Evolutionary conservation across 441 rosid species (phyloP).

Genomic region (Gossypium trilobum): DNA sequence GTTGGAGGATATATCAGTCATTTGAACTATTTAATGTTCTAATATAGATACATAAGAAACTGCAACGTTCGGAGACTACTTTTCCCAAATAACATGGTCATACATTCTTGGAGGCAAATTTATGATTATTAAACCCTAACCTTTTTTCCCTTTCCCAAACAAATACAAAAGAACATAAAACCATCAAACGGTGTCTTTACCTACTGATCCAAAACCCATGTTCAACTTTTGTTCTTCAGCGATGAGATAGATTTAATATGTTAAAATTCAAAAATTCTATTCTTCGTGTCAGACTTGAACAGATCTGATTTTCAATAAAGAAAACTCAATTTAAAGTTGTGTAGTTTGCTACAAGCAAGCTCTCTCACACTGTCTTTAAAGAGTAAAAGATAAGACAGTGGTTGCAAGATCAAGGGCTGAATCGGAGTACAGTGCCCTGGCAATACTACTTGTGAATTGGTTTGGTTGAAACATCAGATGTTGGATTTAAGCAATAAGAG

Average conservation of each 20-base stretch:
- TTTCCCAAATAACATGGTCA: neutral
- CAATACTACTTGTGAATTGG: no score
- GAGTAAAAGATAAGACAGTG: no score
- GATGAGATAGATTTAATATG: neutral
- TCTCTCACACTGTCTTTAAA: no score
- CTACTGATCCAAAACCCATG: neutral
- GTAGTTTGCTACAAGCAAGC: neutral
- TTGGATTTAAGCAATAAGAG: neutral
- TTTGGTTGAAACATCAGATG: neutral
- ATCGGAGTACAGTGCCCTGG: no score
- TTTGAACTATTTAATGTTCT: neutral
- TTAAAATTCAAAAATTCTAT: neutral
- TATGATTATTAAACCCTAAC: neutral
- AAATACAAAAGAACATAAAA: neutral
- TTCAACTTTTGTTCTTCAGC: neutral
- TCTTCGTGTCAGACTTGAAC: neutral
- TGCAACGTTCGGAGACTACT: neutral
- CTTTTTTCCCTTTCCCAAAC: neutral
- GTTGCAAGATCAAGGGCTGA: no score
- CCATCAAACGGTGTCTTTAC: neutral
- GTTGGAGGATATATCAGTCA: neutral
- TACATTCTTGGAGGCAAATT: neutral
- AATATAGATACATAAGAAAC: neutral
- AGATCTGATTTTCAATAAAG: neutral
- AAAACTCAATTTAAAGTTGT: neutral